Evolutionary conservation across 2,329 filamentous ascomycete genomes (phyloP).

Genomic region (Botrytis medusae): DNA sequence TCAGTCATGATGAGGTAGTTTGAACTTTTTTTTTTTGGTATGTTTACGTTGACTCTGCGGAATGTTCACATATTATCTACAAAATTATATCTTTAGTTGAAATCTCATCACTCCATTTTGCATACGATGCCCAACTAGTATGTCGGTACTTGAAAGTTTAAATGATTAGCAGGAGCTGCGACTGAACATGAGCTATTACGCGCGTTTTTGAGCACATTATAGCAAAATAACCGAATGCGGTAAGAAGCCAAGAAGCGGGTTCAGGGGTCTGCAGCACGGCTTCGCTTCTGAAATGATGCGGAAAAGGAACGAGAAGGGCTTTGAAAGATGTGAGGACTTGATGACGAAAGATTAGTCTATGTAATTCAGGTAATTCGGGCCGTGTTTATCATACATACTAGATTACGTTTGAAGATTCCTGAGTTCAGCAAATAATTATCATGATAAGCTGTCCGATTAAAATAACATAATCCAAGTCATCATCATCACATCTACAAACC

Average conservation of each 20-base stretch:
- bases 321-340: neutral
- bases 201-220: neutral
- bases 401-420: neutral
- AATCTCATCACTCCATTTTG: neutral
- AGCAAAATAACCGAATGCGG: neutral
- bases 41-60: too few relatives aligned
- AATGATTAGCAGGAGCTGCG: fast-evolving
- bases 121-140: neutral
- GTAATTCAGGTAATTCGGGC: neutral
- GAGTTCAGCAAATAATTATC: neutral
- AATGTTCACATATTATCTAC: neutral
- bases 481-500: neutral
- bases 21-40: fast-evolving
- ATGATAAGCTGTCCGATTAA: neutral
- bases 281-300: too few relatives aligned
- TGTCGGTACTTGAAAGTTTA: too few relatives aligned
- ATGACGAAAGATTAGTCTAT: neutral
- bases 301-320: neutral
- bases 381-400: neutral
- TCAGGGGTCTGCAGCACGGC: neutral
- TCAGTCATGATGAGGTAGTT: conserved; percentile 20
- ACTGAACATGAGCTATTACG: neutral
- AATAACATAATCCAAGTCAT: neutral
- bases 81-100: neutral
- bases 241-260: neutral